Conservation (phyloP, 2,329 filamentous ascomycete species). For the Verticillium tricorpus region DNA sequence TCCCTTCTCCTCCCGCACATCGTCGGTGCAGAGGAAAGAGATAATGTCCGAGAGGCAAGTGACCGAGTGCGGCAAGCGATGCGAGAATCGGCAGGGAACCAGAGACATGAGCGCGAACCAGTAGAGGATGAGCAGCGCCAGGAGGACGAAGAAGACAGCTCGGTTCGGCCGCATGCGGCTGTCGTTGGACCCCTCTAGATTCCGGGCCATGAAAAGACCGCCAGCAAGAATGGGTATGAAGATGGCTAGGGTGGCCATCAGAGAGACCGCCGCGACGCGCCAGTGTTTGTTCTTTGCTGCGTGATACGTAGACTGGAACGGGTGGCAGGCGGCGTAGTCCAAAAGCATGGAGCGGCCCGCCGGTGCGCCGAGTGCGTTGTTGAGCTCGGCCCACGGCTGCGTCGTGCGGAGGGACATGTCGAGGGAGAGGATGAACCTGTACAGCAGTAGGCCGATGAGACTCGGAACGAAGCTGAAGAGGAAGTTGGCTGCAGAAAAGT, state of each 20-base stretch:
- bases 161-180: slow-evolving; percentile 69
- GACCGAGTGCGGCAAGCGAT: slow-evolving; percentile 68
- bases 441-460: slow-evolving; percentile 61
- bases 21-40: slow-evolving; percentile 70
- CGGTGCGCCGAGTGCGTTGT: slow-evolving; percentile 50
- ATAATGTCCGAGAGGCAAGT: slow-evolving; percentile 72
- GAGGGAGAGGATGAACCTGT: slow-evolving; percentile 61
- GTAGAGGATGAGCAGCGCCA: slow-evolving; percentile 68
- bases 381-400: slow-evolving; percentile 64
- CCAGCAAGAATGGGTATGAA: slow-evolving; percentile 64
- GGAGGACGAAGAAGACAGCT: slow-evolving; percentile 67
- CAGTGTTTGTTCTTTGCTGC: slow-evolving; percentile 60
- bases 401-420: slow-evolving; percentile 63
- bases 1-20: slow-evolving; percentile 65
- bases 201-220: slow-evolving; percentile 71
- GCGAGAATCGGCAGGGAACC: slow-evolving; percentile 54
- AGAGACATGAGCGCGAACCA: slow-evolving; percentile 57
- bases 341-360: slow-evolving; percentile 62
- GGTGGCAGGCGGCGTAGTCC: slow-evolving; percentile 65
- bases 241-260: slow-evolving; percentile 54
- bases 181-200: slow-evolving; percentile 38
- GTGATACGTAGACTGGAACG: slow-evolving; percentile 53
- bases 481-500: slow-evolving; percentile 85
- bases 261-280: slow-evolving; percentile 57
- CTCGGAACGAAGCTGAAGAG: slow-evolving; percentile 75